A percentile compares a stretch with the other conserved stretches of the same genome.
Conservation (phyloP, 108 stramenopile genomes). For the Poteriospumella lacustris region DNA sequence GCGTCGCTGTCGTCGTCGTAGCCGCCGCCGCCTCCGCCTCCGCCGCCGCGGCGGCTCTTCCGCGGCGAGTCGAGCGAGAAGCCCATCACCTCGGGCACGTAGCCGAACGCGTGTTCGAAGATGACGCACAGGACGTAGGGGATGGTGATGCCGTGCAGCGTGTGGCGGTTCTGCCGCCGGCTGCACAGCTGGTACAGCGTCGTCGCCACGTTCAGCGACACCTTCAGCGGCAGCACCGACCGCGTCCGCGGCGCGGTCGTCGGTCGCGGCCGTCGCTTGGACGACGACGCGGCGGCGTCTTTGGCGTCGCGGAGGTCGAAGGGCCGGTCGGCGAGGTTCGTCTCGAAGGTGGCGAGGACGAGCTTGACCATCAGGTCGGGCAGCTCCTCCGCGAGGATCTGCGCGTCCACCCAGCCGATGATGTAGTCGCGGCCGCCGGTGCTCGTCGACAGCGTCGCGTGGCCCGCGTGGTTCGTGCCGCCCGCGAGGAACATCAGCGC, state of each 20-base stretch:
- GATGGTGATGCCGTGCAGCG: neutral
- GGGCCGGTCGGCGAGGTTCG: too few relatives aligned
- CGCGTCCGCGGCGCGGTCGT: neutral
- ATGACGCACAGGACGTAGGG: neutral
- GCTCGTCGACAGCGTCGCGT: neutral
- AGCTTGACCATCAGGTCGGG: neutral
- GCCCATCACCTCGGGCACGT: too few relatives aligned
- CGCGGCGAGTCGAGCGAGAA: too few relatives aligned
- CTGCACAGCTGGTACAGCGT: neutral
- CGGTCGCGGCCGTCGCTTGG: too few relatives aligned
- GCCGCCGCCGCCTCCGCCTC: too few relatives aligned
- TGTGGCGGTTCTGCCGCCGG: neutral
- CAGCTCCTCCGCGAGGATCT: neutral
- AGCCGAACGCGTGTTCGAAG: neutral
- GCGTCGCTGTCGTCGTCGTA: too few relatives aligned
- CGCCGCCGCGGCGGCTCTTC: too few relatives aligned
- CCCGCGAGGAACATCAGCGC: neutral
- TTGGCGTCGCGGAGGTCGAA: neutral
- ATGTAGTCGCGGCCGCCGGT: slow-evolving; percentile 17
- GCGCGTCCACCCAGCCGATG: slow-evolving; percentile 19
- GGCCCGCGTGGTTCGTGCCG: neutral
- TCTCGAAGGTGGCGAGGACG: neutral
- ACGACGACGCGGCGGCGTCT: too few relatives aligned
- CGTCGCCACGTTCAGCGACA: neutral
- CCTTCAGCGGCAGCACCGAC: neutral